Conservation (phyloP, 352 stramenopile genomes). For the Globisporangium nodosum region DNA sequence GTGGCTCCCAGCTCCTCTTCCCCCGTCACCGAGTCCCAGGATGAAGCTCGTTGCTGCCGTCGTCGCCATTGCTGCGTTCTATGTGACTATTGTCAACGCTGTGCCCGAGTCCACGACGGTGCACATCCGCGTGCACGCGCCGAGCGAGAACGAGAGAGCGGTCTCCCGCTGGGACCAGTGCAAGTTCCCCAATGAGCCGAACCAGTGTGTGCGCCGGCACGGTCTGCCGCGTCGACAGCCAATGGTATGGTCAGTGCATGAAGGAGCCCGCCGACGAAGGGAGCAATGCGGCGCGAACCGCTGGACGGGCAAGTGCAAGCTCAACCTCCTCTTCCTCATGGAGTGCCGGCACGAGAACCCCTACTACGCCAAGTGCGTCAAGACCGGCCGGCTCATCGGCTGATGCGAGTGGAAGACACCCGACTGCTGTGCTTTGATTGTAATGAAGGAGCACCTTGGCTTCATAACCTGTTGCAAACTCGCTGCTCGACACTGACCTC, state of each 20-base stretch:
- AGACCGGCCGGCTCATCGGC: background rate
- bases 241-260: background rate
- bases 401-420: too few species aligned
- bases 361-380: background rate
- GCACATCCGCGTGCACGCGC: too few species aligned
- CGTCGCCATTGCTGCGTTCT: too few species aligned
- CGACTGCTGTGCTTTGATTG: too few species aligned
- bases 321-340: background rate
- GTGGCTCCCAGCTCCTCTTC: too few species aligned
- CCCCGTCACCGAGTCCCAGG: too few species aligned
- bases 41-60: too few species aligned
- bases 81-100: too few species aligned
- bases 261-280: background rate
- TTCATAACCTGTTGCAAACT: too few species aligned
- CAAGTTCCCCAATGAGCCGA: background rate
- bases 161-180: background rate
- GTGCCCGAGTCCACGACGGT: too few species aligned
- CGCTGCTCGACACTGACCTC: too few species aligned
- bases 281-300: background rate
- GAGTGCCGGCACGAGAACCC: background rate
- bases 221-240: background rate
- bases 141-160: background rate
- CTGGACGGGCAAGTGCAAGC: background rate
- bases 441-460: too few species aligned
- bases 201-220: background rate